phyloP scores from a whole-genome alignment of 1,284 basidiomycete species.

The Rhodofomes roseus region DNA sequence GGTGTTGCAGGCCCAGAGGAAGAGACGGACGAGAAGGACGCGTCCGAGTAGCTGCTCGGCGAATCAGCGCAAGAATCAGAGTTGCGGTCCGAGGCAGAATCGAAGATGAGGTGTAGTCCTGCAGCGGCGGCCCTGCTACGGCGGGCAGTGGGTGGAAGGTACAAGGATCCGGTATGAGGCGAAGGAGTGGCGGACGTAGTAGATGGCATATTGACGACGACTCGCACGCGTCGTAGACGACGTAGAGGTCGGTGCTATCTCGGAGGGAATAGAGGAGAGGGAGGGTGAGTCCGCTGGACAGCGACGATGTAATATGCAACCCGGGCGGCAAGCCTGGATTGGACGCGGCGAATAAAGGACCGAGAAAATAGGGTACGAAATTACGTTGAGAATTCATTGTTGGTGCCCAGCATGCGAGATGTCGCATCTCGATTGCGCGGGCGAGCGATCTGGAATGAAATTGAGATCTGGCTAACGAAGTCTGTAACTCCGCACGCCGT shows the following conservation, averaged over 20 bases:
- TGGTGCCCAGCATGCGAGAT: conserved; percentile 1
- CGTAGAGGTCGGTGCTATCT: background rate
- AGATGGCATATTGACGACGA: background rate
- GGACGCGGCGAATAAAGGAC: background rate
- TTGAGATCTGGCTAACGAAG: background rate
- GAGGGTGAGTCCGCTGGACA: background rate
- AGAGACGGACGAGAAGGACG: conserved; percentile 1
- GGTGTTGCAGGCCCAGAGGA: conserved; percentile 3
- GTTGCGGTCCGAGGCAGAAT: background rate
- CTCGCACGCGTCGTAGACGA: background rate
- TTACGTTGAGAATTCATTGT: background rate
- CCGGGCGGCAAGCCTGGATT: background rate
- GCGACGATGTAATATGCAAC: background rate
- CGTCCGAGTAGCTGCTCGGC: conserved; percentile 9
- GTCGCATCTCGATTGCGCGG: background rate
- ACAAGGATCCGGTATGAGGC: background rate
- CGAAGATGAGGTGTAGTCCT: conserved; percentile 18
- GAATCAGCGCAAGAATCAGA: background rate
- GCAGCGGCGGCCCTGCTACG: conserved; percentile 6
- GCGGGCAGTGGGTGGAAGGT: conserved; percentile 3
- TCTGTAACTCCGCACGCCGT: background rate
- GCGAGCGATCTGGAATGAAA: background rate
- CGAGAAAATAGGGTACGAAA: conserved; percentile 3
- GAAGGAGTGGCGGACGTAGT: background rate
- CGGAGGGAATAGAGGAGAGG: background rate